Evolutionary conservation across 2,329 filamentous ascomycete species (phyloP), one percentile per base, ranked within the genome.

Genomic region (Samsoniella hepiali): DNA sequence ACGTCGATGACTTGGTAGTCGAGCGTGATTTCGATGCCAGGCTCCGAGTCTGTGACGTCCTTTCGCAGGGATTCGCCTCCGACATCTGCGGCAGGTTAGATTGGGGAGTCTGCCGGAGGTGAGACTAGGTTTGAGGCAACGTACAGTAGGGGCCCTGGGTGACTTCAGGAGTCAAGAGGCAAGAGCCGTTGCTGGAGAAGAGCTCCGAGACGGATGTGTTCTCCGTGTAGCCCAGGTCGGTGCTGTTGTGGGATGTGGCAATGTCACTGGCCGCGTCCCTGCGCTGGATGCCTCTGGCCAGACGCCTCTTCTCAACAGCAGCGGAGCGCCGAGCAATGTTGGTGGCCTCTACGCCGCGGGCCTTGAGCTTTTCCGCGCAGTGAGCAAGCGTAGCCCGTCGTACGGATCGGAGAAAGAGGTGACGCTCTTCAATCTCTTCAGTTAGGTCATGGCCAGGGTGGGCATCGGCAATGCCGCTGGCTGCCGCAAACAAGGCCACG

Each of bases 371-470:
- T 0, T 74, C 68, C 13, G 79, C 71, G 66, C 82, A 85, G 67
- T 83, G 79, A 59, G 69, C 71, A 8, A 84, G 73, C 22, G 78
- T 78, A 17, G 76, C 72, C 44, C 78, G 69, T 67, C 78, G 76
- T 34, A 69, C 66, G 0, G 72, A 73, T 65, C 71, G 70, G 59
- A 73, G 71, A 67, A 80, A 84, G 0, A 77, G 72, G 34, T 79
- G 79, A 42, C 82, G 81, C 71, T 83, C 79, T 11, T 76, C 75
- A 38, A 80, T 77, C 70, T 84, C 83, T 10, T 81, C 73, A 50
- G 72, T 72, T 45, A 81, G 65, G 58, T 83, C 76, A 65, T 83
- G 81, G 65, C 81, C 81, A 1, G 81, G 81, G 64, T 85, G 80
- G 11, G 58, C 58, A 34, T 53, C 9, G 1, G 58, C 36, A 11